Base-by-base conservation (phyloP, 257 asterid genomes). In the Gardenia jasminoides region DNA sequence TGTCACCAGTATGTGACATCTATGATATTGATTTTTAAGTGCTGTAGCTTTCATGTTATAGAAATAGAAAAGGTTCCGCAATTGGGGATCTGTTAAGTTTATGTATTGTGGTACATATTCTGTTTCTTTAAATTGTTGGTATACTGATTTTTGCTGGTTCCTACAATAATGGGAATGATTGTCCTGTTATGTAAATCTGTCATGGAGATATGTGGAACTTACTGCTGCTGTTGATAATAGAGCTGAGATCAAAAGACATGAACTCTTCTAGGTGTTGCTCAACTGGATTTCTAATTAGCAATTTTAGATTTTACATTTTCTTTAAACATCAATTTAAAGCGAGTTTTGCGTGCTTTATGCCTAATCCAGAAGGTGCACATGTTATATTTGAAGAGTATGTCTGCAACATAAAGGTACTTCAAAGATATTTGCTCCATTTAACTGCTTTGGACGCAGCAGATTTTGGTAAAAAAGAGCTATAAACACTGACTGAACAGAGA, bases 1-100 rank as follows among this genome's bases (percentile, higher is more conserved):
- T 95, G 80, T 92, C 97, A 66, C 80, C 82, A 88, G 99, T 95
- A 93, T 78, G 91, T 82, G 79, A 43, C 19, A 39, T 54, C 62
- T 39, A 46, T 50, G 28, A 76, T 47, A 62, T 20, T 74, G 48
- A 52, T 7, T 54, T 73, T 54, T 28, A 6, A 24, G 16, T 65
- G 20, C 30, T 19, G 56, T 30, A 7, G 17, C 39, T 56, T 43
- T 73, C 26, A 26, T 41, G 12, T 24, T 13, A 62, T 33, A 46
- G 24, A 62, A 44, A 50, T 13, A 62, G 70, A 72, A 30, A 56
- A 50, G 4, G 24, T 19, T 10, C 33, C 61, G 69, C 10, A 24
- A 59, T 28, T 24, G 3, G 17, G 76, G 8, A 9, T 43, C 15
- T 6, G 24, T 47, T 61, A 7, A 46, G 79, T 62, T 36, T 10